Conservation (phyloP, 176 grass and related monocot species). For the Thinopyrum elongatum region DNA sequence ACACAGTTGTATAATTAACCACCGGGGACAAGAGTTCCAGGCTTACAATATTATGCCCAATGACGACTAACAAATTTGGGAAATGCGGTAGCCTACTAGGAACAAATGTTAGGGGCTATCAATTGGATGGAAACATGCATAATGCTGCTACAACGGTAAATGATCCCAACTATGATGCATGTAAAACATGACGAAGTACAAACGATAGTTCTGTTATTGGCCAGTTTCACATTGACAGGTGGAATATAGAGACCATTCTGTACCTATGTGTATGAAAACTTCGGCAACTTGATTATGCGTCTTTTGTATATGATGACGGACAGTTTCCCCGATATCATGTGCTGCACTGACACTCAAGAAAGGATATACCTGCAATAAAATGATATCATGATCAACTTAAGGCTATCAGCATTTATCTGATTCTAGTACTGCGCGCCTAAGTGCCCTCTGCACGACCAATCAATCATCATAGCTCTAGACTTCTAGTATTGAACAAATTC, state of each 20-base stretch:
- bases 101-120: background rate
- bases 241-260: slow-evolving; percentile 16
- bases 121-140: background rate
- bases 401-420: background rate
- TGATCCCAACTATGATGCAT: slow-evolving; percentile 7
- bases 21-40: background rate
- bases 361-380: slow-evolving; percentile 72
- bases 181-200: background rate
- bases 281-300: slow-evolving; percentile 81
- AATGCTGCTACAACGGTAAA: background rate
- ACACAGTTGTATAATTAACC: slow-evolving; percentile 26
- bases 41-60: background rate
- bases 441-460: background rate
- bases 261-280: slow-evolving; percentile 98
- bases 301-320: slow-evolving; percentile 86
- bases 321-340: slow-evolving; percentile 92
- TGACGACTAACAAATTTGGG: background rate
- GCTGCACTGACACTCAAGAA: slow-evolving; percentile 88
- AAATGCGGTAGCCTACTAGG: background rate
- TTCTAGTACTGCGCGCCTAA: slow-evolving; percentile 2
- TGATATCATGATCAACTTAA: slow-evolving; percentile 22
- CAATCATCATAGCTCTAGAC: background rate
- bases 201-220: background rate
- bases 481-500: slow-evolving; percentile 11
- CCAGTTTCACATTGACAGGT: slow-evolving; percentile 25